Conservation (phyloP, 306 rosid species). For the Ceratonia siliqua region DNA sequence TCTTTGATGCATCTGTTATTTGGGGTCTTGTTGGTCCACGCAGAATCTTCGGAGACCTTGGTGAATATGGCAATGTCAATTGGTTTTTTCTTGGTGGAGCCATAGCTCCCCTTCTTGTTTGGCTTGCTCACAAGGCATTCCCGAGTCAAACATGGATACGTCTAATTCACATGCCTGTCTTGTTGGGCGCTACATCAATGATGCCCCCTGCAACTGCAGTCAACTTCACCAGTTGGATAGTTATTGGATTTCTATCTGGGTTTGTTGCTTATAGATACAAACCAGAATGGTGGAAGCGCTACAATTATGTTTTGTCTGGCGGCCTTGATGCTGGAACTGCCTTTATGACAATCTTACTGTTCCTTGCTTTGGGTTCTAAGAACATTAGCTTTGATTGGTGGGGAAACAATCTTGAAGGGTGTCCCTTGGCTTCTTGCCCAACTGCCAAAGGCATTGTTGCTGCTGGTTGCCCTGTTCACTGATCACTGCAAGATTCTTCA, state of each 20-base stretch:
- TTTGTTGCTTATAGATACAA: conserved; percentile 46
- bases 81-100: conserved; percentile 79
- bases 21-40: conserved; percentile 94
- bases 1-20: conserved; percentile 79
- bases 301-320: conserved; percentile 71
- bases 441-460: conserved; percentile 52
- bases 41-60: conserved; percentile 78
- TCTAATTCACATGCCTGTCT: conserved; percentile 63
- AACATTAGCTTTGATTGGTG: conserved; percentile 55
- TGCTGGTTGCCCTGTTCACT: conserved; percentile 50
- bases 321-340: conserved; percentile 93
- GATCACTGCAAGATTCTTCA: neutral
- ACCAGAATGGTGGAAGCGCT: conserved; percentile 63
- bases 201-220: conserved; percentile 84
- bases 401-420: conserved; percentile 65
- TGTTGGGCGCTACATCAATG: conserved; percentile 64
- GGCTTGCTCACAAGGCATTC: conserved; percentile 69
- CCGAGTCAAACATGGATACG: conserved; percentile 62
- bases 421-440: conserved; percentile 81
- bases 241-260: conserved; percentile 58
- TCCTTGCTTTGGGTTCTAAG: conserved; percentile 47
- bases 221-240: conserved; percentile 76
- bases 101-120: conserved; percentile 66
- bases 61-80: conserved; percentile 63
- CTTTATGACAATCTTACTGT: conserved; percentile 64